Evolutionary conservation across 2,329 filamentous ascomycete genomes (phyloP).

Genomic region (Diplocarpon rosae): DNA sequence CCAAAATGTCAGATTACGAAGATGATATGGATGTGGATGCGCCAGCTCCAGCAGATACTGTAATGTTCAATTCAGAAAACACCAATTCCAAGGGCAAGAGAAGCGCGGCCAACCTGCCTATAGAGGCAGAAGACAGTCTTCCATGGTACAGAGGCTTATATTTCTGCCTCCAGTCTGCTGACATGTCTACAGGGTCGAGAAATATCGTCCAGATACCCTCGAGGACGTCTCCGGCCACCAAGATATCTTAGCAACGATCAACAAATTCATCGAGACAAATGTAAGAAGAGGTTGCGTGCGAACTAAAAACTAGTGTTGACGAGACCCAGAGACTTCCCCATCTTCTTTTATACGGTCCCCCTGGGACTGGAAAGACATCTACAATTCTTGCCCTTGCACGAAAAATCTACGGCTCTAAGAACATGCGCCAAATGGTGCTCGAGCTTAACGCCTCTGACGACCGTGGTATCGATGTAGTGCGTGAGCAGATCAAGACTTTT

Average conservation of each 20-base stretch:
- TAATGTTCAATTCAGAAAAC: constrained; percentile 64
- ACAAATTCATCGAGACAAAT: constrained; percentile 93
- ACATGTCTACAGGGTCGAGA: constrained; percentile 64
- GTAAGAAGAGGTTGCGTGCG: constrained; percentile 28
- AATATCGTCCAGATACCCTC: constrained; percentile 82
- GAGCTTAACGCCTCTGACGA: constrained; percentile 97
- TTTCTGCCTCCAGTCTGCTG: constrained; percentile 8
- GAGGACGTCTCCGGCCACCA: constrained; percentile 93
- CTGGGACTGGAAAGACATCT: constrained; percentile 94
- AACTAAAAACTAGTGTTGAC: constrained; percentile 3
- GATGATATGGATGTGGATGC: constrained; percentile 63
- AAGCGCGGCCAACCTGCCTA: constrained; percentile 81
- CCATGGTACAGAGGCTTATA: constrained; percentile 56
- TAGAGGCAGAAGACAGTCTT: constrained; percentile 86
- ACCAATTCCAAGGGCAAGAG: constrained; percentile 76
- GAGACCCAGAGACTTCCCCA: constrained; percentile 63
- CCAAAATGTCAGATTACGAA: constrained; percentile 41
- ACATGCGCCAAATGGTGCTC: constrained; percentile 96
- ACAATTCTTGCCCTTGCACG: constrained; percentile 89
- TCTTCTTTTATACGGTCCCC: constrained; percentile 90
- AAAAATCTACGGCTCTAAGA: constrained; percentile 81
- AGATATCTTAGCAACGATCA: constrained; percentile 94
- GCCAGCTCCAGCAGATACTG: constrained; percentile 36
- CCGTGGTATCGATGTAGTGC: constrained; percentile 92
- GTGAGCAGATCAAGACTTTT: constrained; percentile 99